Percentiles rank a stretch among this genome's conserved stretches.
Evolutionary conservation across 192 early-diverging fungal genomes (phyloP).

Genomic region (Rhizoclosmatium sp.): DNA sequence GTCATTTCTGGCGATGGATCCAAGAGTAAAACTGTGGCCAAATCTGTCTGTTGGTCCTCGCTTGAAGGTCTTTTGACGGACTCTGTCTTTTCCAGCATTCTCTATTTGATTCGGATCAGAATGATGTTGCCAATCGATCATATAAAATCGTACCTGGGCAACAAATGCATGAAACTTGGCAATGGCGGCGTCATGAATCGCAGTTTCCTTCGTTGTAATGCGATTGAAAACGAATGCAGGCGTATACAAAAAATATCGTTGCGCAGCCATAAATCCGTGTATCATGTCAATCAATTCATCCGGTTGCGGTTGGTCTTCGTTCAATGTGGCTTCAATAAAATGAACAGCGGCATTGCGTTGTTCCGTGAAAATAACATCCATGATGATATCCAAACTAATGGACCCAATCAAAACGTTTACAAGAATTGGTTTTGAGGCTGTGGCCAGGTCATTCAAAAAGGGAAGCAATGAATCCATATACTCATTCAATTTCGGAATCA

Average conservation of each 20-base stretch:
- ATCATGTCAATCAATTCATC: neutral
- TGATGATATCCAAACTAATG: slow-evolving; percentile 1
- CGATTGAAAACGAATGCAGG: neutral
- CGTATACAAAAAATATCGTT: neutral
- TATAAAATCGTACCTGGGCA: neutral
- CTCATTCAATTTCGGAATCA: slow-evolving; percentile 3
- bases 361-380: slow-evolving; percentile 6
- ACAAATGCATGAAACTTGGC: neutral
- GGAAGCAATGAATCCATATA: neutral
- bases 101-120: no score
- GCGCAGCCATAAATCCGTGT: neutral
- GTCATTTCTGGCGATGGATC: neutral
- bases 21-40: neutral
- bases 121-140: neutral
- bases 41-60: neutral
- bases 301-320: neutral
- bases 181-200: neutral
- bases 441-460: neutral
- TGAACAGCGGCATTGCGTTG: neutral
- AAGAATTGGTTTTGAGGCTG: neutral
- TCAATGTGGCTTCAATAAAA: neutral
- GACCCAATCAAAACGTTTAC: neutral
- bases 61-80: neutral
- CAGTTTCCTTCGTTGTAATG: neutral
- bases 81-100: no score